Evolutionary conservation across 768 basidiomycete species (phyloP).

Genomic region (Boletus fagicola): DNA sequence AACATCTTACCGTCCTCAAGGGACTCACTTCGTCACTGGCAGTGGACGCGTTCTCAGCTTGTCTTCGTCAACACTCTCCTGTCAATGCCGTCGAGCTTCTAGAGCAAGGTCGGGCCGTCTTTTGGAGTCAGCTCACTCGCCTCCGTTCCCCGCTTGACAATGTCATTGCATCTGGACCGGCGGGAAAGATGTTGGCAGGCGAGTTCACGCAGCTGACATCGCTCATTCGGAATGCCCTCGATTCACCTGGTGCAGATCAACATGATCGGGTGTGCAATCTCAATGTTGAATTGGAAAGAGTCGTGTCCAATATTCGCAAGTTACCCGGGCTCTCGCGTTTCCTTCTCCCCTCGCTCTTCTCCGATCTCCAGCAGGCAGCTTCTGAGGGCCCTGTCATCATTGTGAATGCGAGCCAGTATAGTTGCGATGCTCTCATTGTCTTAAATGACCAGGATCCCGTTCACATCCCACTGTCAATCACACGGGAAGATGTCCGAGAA

Average conservation of each 20-base stretch:
- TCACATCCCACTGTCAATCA: not conserved
- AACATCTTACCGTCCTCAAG: not conserved
- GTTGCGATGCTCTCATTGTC: too few species aligned
- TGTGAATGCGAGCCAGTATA: too few species aligned
- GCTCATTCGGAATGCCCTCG: too few species aligned
- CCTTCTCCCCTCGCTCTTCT: too few species aligned
- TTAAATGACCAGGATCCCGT: not conserved
- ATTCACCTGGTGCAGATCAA: too few species aligned
- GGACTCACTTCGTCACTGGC: not conserved
- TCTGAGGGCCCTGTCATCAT: too few species aligned
- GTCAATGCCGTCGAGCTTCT: not conserved
- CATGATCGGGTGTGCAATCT: not conserved
- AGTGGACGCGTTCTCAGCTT: not conserved
- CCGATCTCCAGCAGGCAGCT: too few species aligned
- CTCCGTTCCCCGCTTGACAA: not conserved
- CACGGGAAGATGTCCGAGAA: not conserved
- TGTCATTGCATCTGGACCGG: not conserved
- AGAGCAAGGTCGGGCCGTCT: not conserved
- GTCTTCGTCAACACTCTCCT: not conserved
- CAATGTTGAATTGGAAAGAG: not conserved
- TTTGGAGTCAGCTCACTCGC: not conserved
- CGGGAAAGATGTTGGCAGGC: not conserved
- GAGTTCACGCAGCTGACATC: too few species aligned
- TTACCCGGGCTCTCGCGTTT: too few species aligned
- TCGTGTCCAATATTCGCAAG: not conserved